Evolutionary conservation across 2,329 filamentous ascomycete genomes (phyloP), one percentile per base, ranked within the genome.

Genomic region (Diaporthe vexans): DNA sequence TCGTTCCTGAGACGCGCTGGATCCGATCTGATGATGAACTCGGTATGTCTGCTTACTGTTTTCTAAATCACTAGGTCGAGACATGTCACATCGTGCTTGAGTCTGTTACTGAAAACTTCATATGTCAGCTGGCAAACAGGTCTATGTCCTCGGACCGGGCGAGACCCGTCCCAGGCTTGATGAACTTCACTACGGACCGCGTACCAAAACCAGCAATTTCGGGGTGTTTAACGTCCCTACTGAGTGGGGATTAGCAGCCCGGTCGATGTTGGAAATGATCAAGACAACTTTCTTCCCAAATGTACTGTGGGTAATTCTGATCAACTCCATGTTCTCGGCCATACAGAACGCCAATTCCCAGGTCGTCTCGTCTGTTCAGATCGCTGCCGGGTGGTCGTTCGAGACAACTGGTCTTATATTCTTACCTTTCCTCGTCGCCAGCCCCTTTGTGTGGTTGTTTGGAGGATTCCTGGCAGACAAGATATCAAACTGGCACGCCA

Each of bases 381-480:
- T 78, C 48, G 76, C 76, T 21, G 77, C 73, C 15, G 79, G 80
- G 11, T 82, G 80, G 79, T 68, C 78, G 61, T 81, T 80, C 54
- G 77, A 80, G 71, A 78, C 74, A 24, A 76, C 79, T 3, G 80
- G 80, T 4, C 67, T 81, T 15, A 76, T 76, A 4, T 77, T 79
- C 52, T 52, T 81, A 1, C 78, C 80, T 29, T 43, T 77, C 29
- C 72, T 78, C 52, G 52, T 74, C 21, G 77, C 77, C 13, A 76
- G 61, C 29, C 77, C 77, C 2, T 75, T 78, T 4, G 75, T 77
- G 19, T 77, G 76, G 24, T 72, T 83, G 17, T 78, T 81, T 3
- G 82, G 82, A 3, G 83, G 83, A 3, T 82, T 77, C 40, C 70
- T 82, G 9, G 80, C 83, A 29, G 83, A 84, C 76, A 80, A 71